Conservation (phyloP, 202 grass and related monocot species). For the Elaeis oleifera region DNA sequence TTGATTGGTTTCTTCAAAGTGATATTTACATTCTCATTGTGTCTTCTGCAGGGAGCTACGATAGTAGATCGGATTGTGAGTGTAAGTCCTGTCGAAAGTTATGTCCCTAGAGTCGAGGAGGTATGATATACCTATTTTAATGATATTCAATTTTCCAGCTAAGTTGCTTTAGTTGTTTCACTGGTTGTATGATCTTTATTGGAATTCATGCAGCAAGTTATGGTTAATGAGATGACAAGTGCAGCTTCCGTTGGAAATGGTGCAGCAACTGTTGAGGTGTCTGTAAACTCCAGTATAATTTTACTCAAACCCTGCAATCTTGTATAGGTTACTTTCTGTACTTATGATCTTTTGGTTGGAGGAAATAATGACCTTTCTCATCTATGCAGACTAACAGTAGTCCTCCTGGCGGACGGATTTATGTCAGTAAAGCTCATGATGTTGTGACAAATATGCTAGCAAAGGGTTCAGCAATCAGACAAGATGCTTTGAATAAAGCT, state of each 20-base stretch:
- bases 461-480: conserved; percentile 79
- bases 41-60: conserved; percentile 66
- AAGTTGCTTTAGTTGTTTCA: conserved; percentile 16
- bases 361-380: conserved; percentile 9
- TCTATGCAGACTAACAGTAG: conserved; percentile 45
- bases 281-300: conserved; percentile 28
- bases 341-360: neutral
- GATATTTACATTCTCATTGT: neutral
- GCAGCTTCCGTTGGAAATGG: conserved; percentile 33
- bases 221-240: conserved; percentile 40
- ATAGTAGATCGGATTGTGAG: conserved; percentile 83
- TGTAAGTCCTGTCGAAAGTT: conserved; percentile 79
- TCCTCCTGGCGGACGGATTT: conserved; percentile 39
- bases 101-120: conserved; percentile 55
- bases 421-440: conserved; percentile 87
- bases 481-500: conserved; percentile 93
- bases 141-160: conserved; percentile 17
- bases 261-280: conserved; percentile 49
- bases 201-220: conserved; percentile 48
- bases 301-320: neutral
- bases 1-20: neutral
- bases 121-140: conserved; percentile 30
- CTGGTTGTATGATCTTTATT: conserved; percentile 14
- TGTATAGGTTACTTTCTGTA: conserved; percentile 10
- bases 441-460: conserved; percentile 75